Base-by-base conservation (phyloP, 495 filamentous ascomycete species). In the Thermochaetoides thermophila region DNA sequence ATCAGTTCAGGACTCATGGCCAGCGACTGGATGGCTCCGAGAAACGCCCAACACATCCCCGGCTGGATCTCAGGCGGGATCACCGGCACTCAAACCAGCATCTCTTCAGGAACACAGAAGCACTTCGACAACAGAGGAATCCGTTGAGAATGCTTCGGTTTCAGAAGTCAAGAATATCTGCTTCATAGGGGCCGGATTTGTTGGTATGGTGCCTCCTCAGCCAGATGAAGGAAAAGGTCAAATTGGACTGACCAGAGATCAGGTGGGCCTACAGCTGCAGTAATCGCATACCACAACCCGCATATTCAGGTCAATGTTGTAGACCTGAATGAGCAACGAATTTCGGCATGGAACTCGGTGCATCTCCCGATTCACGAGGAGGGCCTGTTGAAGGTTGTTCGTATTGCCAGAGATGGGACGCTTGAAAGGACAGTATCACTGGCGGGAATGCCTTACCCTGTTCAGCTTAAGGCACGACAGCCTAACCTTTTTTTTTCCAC, bases 341-440 rank as follows among this genome's bases (percentile, higher is more conserved):
- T 87, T 40, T 58, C 57, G 20, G 62, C 67, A 17, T 87, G 81
- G 82, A 79, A 82, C 36, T 79, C 78, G 1, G 51, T 62, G 22
- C 69, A 76, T 38, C 64, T 85, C 18, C 82, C 82, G 9, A 83
- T 89, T 32, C 77, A 81, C 51, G 82, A 89, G 48, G 72, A 77
- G 1, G 80, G 74, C 0, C 57, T 89, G 5, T 41, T 66, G 12
- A 68, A 76, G n/a, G 63, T 84, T 6, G 76, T 87, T 6, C 60
- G 68, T 21, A 52, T 68, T 5, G 62, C 74, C 7, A 63, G 80
- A 22, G 78, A 84, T 39, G 69, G 71, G 11, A 52, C 50, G 1
- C 34, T 42, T n/a, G 33, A 39, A 37, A 50, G 35, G 26, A 39
- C 31, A 32, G 45, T 50, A 10, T 30, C 29, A 3, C 27, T 50